Evolutionary conservation across 1,139 yeast species (phyloP), one percentile per base, ranked within the genome.

Genomic region (Kurtzmaniella quercitrusa): DNA sequence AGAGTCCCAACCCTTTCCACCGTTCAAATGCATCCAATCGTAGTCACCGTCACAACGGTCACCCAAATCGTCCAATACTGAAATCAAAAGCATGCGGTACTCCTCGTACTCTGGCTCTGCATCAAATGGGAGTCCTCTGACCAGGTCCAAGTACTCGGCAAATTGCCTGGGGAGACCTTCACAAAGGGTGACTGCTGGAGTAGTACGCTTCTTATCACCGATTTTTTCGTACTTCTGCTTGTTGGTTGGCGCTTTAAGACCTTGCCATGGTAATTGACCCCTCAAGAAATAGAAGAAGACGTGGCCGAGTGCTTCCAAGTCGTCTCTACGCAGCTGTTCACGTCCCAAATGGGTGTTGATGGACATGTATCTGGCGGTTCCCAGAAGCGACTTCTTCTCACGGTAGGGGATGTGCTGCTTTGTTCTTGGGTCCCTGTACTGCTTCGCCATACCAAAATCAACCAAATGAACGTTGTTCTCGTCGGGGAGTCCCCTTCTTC

Each of bases 11-110:
- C 97, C 97, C 63, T 82, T 81, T 46, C 96, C 96, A 48, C 86
- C 84, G 62, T 91, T 91, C 57, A 91, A 79, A 58, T 82, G 87
- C 85, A 87, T 82, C 98, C 98, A 91, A 66, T 91, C 98, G 64
- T 87, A 91, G 56, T 82, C 87, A 40, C 88, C 95, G 61, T 90
- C 96, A 56, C 86, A 87, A 42, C 70, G 66, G 58, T 84, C 86
- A 33, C 90, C 90, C 53, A 81, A 73, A 48, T 81, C 81, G 51
- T 77, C 79, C 55, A 91, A 73, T 3, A 87, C 86, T 40, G 85
- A 81, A 48, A 86, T 77, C 70, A 91, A 82, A 49, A 91, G 71
- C 63, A 79, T 78, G 48, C 94, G 77, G 57, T 88, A 78, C 59
- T 87, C 88, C 60, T 78, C 81, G 62, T 85, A 85, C 59, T 85